Evolutionary conservation across 176 grass and related monocot genomes (phyloP), one percentile per base, ranked within the genome.

Genomic region (Rhynchospora pubera): DNA sequence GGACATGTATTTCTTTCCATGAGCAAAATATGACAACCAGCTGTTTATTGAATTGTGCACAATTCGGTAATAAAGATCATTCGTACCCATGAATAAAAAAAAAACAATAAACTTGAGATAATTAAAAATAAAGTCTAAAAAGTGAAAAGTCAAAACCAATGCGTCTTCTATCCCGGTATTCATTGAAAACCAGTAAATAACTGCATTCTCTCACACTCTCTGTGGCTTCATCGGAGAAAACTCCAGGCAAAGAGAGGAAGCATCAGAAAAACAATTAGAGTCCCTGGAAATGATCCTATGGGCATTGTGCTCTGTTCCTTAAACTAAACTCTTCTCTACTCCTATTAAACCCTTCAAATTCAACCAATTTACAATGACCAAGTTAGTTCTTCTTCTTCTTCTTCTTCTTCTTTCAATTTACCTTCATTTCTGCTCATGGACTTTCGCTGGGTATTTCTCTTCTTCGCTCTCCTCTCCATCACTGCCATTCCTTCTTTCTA

Each of bases 401-500:
- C n/a, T n/a, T 39, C 28, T 71, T 4, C 6, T 50, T 42, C 18
- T 79, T 22, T 2, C 13, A 6, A 19, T 68, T 13, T 57, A 23
- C 18, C 9, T 23, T 47, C 57, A 3, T 51, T n/a, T 62, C 69
- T 52, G 32, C 21, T 64, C 22, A 85, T 83, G 89, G 65, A 70
- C 52, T 66, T 82, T 32, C 88, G 83, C 53, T 57, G 62, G 62
- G 74, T 60, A 10, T 68, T 87, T 76, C 69, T 91, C 10, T n/a
- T 26, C 19, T 46, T 91, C 9, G 32, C 83, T 64, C 79, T 85
- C 10, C 78, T 88, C 15, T 65, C 79, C 7, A 77, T 59, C 63
- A 85, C 89, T 6, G 82, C 78, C 60, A 26, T 85, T 16, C 83
- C 85, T 77, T 66, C 47, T 77, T 46, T 88, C n/a, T 79, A 70